Percentiles rank a stretch among this genome's conserved stretches.
Conservation (phyloP, 2,329 filamentous ascomycete genomes). For the Exophiala sideris region DNA sequence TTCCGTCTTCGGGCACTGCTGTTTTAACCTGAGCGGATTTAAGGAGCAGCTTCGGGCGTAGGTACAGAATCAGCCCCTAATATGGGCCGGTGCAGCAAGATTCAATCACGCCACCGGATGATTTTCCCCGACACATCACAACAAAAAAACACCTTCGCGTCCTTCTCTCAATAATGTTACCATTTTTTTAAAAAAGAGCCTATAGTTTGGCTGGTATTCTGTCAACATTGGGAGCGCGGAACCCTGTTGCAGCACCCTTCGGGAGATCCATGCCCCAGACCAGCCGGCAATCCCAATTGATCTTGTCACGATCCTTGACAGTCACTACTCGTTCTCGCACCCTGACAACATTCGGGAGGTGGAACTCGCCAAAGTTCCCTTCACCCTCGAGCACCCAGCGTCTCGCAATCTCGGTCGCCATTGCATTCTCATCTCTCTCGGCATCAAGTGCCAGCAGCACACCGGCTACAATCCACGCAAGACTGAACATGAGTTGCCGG, state of each 20-base stretch:
- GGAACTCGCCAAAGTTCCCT: slow-evolving; percentile 33
- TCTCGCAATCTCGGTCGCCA: slow-evolving; percentile 35
- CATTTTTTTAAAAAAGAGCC: too few species aligned
- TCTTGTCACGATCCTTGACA: slow-evolving; percentile 7
- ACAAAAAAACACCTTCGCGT: too few species aligned
- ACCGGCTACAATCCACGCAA: slow-evolving; percentile 38
- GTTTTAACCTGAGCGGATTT: too few species aligned
- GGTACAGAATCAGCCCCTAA: too few species aligned
- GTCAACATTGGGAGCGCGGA: not conserved
- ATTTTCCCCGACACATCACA: too few species aligned
- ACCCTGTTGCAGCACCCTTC: slow-evolving; percentile 5
- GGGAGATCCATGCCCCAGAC: slow-evolving; percentile 33
- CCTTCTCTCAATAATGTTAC: too few species aligned
- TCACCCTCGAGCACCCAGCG: slow-evolving; percentile 37
- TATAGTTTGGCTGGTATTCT: not conserved
- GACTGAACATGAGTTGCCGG: slow-evolving; percentile 33
- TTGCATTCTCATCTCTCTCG: slow-evolving; percentile 31
- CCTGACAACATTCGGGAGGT: slow-evolving; percentile 29
- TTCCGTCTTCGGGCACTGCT: too few species aligned
- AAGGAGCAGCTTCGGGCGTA: too few species aligned
- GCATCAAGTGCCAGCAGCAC: slow-evolving; percentile 39
- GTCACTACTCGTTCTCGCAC: slow-evolving; percentile 6
- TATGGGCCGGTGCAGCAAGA: too few species aligned
- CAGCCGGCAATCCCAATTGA: slow-evolving; percentile 33
- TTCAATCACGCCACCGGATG: too few species aligned